Evolutionary conservation across 495 filamentous ascomycete species (phyloP).

Genomic region (Daldinia childiae): DNA sequence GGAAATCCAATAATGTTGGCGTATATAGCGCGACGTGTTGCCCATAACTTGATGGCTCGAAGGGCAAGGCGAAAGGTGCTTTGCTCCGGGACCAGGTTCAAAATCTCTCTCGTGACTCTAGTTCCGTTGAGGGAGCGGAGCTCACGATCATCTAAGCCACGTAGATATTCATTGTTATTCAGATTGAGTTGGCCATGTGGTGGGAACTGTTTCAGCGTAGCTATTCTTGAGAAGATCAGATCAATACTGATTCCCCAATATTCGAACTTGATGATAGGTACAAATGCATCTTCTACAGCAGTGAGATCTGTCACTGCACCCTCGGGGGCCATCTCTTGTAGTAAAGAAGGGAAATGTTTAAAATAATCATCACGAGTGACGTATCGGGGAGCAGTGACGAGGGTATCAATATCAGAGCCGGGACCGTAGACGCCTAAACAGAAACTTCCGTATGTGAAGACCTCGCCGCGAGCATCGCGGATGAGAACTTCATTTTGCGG

Average conservation of each 20-base stretch:
- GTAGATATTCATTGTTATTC: slow-evolving; percentile 81
- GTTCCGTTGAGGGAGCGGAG: slow-evolving; percentile 92
- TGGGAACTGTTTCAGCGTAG: slow-evolving; percentile 73
- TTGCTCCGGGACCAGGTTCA: slow-evolving; percentile 86
- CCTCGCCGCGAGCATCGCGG: slow-evolving; percentile 83
- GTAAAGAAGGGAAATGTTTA: slow-evolving; percentile 78
- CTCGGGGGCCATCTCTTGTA: slow-evolving; percentile 74
- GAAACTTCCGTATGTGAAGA: slow-evolving; percentile 96
- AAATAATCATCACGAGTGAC: slow-evolving; percentile 91
- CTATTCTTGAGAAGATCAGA: slow-evolving; percentile 87
- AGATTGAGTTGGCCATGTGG: slow-evolving; percentile 70
- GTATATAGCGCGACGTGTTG: slow-evolving; percentile 90
- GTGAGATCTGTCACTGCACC: slow-evolving; percentile 87
- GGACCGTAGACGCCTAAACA: slow-evolving; percentile 93
- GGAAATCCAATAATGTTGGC: slow-evolving; percentile 96
- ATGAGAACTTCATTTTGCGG: slow-evolving; percentile 78
- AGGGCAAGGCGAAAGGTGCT: slow-evolving; percentile 88
- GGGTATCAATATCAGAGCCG: slow-evolving; percentile 96
- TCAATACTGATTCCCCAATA: slow-evolving; percentile 92
- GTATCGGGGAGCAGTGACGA: slow-evolving; percentile 89
- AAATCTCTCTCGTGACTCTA: slow-evolving; percentile 89
- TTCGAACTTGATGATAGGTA: slow-evolving; percentile 96
- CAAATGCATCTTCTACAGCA: slow-evolving; percentile 86
- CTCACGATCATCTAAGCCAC: slow-evolving; percentile 85
- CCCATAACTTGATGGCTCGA: slow-evolving; percentile 95